phyloP scores from a whole-genome alignment of 331 rosid species.

The Acacia pycnantha region DNA sequence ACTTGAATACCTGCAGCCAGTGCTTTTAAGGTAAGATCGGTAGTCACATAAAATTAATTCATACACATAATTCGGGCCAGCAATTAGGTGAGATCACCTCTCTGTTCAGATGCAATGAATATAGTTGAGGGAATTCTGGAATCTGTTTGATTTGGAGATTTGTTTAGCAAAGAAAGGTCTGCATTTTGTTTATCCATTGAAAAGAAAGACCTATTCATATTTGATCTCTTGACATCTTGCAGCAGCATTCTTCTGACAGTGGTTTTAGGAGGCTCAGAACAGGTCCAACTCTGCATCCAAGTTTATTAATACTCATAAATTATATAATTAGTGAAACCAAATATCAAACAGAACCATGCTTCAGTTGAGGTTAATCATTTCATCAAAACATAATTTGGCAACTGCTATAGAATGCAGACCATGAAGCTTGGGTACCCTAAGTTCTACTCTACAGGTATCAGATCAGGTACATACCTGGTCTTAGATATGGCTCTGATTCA shows the following conservation, averaged over 20 bases:
- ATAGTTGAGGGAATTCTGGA: constrained; percentile 38
- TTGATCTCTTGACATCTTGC: constrained; percentile 59
- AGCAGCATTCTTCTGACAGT: constrained; percentile 68
- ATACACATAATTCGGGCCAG: neutral
- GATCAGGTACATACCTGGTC: neutral
- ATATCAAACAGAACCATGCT: neutral
- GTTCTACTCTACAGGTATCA: neutral
- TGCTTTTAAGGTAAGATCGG: constrained; percentile 22
- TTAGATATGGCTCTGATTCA: neutral
- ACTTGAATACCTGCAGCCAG: constrained; percentile 38
- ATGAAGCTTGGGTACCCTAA: neutral
- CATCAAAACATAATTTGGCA: neutral
- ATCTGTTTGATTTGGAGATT: constrained; percentile 42
- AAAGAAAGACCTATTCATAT: constrained; percentile 30
- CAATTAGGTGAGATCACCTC: constrained; percentile 45
- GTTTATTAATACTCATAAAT: constrained; percentile 13
- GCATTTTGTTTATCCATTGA: constrained; percentile 38
- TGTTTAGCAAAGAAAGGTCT: constrained; percentile 34
- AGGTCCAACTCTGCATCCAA: constrained; percentile 71
- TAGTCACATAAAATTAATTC: neutral
- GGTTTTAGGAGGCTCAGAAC: constrained; percentile 78
- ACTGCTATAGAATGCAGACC: neutral
- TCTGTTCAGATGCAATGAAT: constrained; percentile 39
- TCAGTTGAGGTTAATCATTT: neutral
- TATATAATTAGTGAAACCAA: constrained; percentile 27